A percentile compares a stretch with the other conserved stretches of the same genome.
Conservation (phyloP, 148 eudicot species). For the Pouteria glomerata region DNA sequence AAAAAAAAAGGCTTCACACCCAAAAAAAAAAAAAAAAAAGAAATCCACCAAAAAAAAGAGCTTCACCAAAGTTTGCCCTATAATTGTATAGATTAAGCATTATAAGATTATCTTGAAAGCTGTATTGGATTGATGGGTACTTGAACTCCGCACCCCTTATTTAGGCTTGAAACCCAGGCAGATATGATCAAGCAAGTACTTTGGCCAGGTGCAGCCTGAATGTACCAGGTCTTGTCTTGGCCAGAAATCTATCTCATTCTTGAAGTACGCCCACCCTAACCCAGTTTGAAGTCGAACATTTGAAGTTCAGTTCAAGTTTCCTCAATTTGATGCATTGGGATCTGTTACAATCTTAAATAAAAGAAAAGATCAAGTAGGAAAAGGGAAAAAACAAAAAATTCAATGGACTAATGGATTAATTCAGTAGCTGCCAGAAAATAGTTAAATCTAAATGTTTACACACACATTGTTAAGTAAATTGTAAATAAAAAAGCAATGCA, state of each 20-base stretch:
- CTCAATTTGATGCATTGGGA: neutral
- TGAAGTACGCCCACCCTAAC: neutral
- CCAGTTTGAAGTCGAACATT: neutral
- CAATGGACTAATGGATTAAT: neutral
- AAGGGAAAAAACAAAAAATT: neutral
- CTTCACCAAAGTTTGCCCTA: too few species aligned
- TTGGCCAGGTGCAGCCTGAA: neutral
- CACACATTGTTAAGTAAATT: too few species aligned
- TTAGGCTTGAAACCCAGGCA: neutral
- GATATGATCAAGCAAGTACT: neutral
- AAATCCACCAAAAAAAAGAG: too few species aligned
- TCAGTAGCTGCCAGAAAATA: neutral
- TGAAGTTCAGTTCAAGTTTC: neutral
- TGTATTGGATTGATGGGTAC: neutral
- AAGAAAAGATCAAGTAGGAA: neutral
- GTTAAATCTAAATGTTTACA: too few species aligned
- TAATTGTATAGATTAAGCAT: too few species aligned
- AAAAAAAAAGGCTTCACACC: too few species aligned
- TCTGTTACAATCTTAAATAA: neutral
- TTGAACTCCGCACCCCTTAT: neutral
- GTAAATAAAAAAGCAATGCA: too few species aligned
- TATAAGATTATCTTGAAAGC: neutral
- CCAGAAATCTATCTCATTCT: neutral
- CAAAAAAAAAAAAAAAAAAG: too few species aligned
- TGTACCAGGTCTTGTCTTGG: neutral